These are phyloP conservation scores for Biscutella laevigata DNA, from an alignment of 441 rosid genomes.

Conservation along the genomic window DNA sequence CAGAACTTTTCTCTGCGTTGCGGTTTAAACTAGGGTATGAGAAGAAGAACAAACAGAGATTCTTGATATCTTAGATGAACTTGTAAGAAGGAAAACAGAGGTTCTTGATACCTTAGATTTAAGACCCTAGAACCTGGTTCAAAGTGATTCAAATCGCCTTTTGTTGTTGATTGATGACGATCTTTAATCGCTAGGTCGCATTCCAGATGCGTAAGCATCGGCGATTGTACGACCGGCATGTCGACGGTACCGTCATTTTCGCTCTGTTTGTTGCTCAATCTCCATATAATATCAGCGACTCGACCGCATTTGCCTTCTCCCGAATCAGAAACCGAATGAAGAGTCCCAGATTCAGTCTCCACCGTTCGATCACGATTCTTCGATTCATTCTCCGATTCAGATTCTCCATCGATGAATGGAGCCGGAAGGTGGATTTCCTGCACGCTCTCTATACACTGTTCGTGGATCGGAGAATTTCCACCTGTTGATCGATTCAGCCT, in stretches of 20 bases:
- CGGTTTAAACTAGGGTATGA: background rate
- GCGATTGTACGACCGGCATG: background rate
- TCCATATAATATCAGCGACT: constrained; percentile 58
- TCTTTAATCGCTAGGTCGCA: constrained; percentile 41
- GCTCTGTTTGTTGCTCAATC: constrained; percentile 32
- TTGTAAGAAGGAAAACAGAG: background rate
- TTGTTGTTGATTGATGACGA: constrained; percentile 24
- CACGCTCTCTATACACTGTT: constrained; percentile 21
- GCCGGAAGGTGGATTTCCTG: constrained; percentile 16
- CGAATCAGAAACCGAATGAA: background rate
- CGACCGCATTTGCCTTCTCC: constrained; percentile 48
- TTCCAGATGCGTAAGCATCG: constrained; percentile 39
- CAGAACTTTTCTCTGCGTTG: constrained; percentile 38
- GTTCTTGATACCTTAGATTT: constrained; percentile 25
- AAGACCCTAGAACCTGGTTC: constrained; percentile 35
- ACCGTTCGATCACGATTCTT: constrained; percentile 11
- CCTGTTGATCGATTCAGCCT: constrained; percentile 38
- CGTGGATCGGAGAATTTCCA: constrained; percentile 21
- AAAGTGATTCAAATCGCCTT: constrained; percentile 18
- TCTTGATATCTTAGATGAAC: background rate
- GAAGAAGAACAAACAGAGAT: background rate
- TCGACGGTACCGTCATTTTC: constrained; percentile 6
- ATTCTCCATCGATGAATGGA: constrained; percentile 23
- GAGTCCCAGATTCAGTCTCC: constrained; percentile 24
- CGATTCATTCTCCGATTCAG: constrained; percentile 33